Conservation (phyloP, 495 filamentous ascomycete species). For the Cenococcum geophilum region DNA sequence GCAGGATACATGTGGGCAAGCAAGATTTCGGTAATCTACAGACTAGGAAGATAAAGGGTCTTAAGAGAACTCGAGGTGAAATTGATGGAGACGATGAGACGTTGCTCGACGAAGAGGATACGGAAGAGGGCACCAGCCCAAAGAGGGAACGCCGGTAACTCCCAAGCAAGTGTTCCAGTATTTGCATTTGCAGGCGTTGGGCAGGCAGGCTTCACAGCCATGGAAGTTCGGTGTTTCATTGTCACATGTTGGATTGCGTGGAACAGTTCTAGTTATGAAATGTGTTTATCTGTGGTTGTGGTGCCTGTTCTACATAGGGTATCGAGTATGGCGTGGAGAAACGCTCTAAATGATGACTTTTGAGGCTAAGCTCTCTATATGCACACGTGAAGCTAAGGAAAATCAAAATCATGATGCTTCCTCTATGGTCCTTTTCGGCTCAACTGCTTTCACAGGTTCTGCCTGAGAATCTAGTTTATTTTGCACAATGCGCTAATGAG, state of each 20-base stretch:
- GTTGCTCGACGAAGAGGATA: conserved; percentile 3
- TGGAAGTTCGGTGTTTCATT: not conserved
- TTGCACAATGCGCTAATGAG: conserved; percentile 28
- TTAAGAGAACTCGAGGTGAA: conserved; percentile 64
- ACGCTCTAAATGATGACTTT: no score
- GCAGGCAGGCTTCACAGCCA: not conserved
- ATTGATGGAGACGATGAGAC: conserved; percentile 37
- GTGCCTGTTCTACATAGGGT: conserved; percentile 1
- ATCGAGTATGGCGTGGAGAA: not conserved
- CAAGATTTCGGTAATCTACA: conserved; percentile 83
- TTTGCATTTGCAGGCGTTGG: not conserved
- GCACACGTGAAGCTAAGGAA: no score
- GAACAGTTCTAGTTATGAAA: no score
- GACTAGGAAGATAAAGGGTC: conserved; percentile 98
- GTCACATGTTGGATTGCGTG: no score
- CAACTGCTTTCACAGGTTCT: not conserved
- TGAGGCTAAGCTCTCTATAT: no score
- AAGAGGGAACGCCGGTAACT: not conserved
- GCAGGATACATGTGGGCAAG: conserved; percentile 84
- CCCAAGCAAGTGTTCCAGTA: not conserved
- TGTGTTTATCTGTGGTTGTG: not conserved
- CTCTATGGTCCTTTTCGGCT: conserved; percentile 7
- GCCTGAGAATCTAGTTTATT: conserved; percentile 20
- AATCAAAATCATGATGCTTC: conserved; percentile 10
- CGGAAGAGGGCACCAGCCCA: not conserved